phyloP scores from a whole-genome alignment of 2,329 filamentous ascomycete species.

The Mycosphaerella arachidis region DNA sequence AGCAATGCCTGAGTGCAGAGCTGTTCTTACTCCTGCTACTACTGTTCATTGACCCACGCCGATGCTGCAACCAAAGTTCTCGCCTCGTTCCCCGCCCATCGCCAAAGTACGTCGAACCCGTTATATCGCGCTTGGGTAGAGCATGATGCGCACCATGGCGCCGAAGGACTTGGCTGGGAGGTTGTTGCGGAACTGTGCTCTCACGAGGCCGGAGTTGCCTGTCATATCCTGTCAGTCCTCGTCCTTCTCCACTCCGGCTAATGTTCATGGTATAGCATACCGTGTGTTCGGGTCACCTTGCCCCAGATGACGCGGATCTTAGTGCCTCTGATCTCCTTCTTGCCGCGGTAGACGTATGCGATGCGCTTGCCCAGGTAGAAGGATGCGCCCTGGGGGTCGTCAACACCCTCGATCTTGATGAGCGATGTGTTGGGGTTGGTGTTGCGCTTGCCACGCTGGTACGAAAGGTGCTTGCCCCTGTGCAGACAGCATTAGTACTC shows the following conservation, averaged over 20 bases:
- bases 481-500: slow-evolving; percentile 12
- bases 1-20: slow-evolving; percentile 5
- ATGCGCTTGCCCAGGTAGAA: slow-evolving; percentile 99
- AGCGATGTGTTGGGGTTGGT: slow-evolving; percentile 76
- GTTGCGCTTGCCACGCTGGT: slow-evolving; percentile 90
- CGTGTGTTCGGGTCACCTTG: slow-evolving; percentile 94
- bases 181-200: slow-evolving; percentile 94
- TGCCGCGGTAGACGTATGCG: slow-evolving; percentile 95
- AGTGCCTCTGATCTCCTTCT: slow-evolving; percentile 90
- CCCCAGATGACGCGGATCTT: slow-evolving; percentile 99
- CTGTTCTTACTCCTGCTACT: not conserved
- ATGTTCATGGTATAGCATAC: slow-evolving; percentile 47
- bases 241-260: not conserved
- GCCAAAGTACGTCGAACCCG: slow-evolving; percentile 1
- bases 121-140: slow-evolving; percentile 40
- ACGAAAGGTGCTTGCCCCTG: slow-evolving; percentile 97
- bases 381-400: slow-evolving; percentile 82
- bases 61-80: slow-evolving; percentile 3
- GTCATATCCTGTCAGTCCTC: slow-evolving; percentile 22
- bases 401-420: slow-evolving; percentile 98
- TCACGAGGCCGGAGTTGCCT: slow-evolving; percentile 98
- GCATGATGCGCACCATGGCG: slow-evolving; percentile 45
- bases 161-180: slow-evolving; percentile 96
- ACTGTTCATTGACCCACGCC: not conserved
- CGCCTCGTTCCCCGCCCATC: not conserved